Evolutionary conservation across 2,329 filamentous ascomycete species (phyloP), one percentile per base, ranked within the genome.

Genomic region (Plectosphaerella cucumerina): DNA sequence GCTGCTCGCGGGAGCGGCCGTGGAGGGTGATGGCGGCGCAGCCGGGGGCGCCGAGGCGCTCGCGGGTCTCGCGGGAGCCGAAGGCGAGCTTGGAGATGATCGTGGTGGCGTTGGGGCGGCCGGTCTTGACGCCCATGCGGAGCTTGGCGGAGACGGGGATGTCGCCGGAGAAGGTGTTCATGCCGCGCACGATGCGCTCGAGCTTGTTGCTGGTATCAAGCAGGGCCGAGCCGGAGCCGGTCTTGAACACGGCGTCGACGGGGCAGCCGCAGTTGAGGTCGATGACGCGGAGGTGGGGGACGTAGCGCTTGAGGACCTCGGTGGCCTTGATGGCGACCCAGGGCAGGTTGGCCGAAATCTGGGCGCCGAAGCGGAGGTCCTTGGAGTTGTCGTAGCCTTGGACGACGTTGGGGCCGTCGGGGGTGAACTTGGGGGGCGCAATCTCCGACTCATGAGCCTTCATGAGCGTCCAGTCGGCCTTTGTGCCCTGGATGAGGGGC

Each of bases 181-280:
- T 99, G 59, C 94, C 94, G 56, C 92, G 83, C 42, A 99, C 79
- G 71, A 97, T 97, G 69, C 93, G 93, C 69, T 97, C 92, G 47
- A 99, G 74, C 70, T 97, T 97, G 52, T 84, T 84, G 26, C 83
- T 89, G 49, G 86, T 79, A 62, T 99, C 94, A n/a, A 99, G 84
- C 15, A 99, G 81, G 2, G 90, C 93, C 18, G 93, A 96, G 4
- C 94, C 94, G 39, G 89, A 90, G 47, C 94, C 94, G 44, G 87
- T 80, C 60, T 91, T 85, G 75, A 84, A 97, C 48, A 99, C 86
- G 60, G 97, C 82, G 65, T 99, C 94, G 64, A 99, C 97, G 4
- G 94, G 94, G 64, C 94, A 99, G 43, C 94, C 94, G 62, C 93
- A 97, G 74, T 99, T 99, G 59, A 99, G 76, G 63, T 99, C 94